Evolutionary conservation across 345 rosid genomes (phyloP), one percentile per base, ranked within the genome.

Genomic region (Populus tremula): DNA sequence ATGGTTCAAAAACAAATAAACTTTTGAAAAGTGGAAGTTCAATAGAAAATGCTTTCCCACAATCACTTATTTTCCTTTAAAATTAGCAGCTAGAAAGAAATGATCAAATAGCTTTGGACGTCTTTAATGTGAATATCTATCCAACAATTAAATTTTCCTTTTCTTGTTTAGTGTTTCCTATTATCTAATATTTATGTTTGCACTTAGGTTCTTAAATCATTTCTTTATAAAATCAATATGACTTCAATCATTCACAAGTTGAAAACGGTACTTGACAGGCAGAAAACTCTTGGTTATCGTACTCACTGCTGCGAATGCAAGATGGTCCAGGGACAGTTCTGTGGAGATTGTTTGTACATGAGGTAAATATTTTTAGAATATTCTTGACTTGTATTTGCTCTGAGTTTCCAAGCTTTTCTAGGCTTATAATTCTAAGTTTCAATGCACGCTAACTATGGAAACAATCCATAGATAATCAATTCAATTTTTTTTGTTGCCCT

Each of bases 261-360:
- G 74, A 36, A 41, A 78, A 21, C 65, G 69, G 21, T 76, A 27
- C 63, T 73, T 76, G 67, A 50, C 93, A 95, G 98, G 92, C 99
- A 95, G 86, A 95, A 93, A 83, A 95, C 99, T 63, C 96, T 93
- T 2, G 99, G 98, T 64, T 67, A 90, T 83, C 96, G 90, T 4
- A 95, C 98, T 62, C 69, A 85, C 64, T 93, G 99, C 86, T 47
- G 89, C 83, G 17, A 87, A 70, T 95, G 99, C 81, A 65, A 77
- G 70, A 62, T 84, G 70, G 94, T 89, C 23, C 90, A 84, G 74
- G 98, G 98, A 78, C 99, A 95, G 77, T 92, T 93, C 80, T 95
- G 98, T 76, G 98, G 97, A 79, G 99, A 93, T 85, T 95, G 99
- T 84, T 81, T 95, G 87, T 91, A 88, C 82, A 92, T 90, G 96